Percentiles rank a stretch among this genome's conserved stretches.
These are phyloP conservation scores for Dispira simplex DNA, from an alignment of 192 early-diverging fungal genomes.

Conservation along the genomic window DNA sequence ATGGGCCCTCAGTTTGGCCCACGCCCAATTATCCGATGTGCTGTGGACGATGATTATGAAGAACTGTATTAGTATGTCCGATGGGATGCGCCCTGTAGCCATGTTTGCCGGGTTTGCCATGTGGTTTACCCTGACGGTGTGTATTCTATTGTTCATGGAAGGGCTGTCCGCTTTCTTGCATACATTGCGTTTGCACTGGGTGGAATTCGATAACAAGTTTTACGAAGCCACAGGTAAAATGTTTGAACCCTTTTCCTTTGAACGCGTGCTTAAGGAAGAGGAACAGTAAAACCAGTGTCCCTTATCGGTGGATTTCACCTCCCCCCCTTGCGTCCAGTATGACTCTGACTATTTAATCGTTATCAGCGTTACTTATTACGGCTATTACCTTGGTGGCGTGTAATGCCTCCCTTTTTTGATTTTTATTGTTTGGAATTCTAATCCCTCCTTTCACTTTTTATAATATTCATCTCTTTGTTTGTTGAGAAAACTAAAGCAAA, in stretches of 20 bases:
- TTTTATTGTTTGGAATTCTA: background rate
- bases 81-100: conserved; percentile 42
- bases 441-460: background rate
- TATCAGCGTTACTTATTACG: background rate
- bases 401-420: background rate
- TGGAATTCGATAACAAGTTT: conserved; percentile 98
- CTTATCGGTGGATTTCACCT: background rate
- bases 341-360: no score
- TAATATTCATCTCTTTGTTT: no score
- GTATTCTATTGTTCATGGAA: conserved; percentile 74
- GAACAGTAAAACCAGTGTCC: conserved; percentile 12
- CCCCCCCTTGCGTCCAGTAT: background rate
- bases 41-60: conserved; percentile 85
- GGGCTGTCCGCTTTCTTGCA: conserved; percentile 77
- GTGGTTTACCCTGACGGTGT: conserved; percentile 79
- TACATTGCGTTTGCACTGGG: conserved; percentile 90
- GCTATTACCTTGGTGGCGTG: background rate
- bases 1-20: conserved; percentile 96
- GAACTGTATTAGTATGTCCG: conserved; percentile 24
- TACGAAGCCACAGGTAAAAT: conserved; percentile 80
- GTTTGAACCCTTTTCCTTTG: conserved; percentile 88
- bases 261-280: conserved; percentile 18
- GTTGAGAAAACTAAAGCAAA: no score
- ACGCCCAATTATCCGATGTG: conserved; percentile 95
- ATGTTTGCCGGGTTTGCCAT: conserved; percentile 64